phyloP scores from a whole-genome alignment of 2,329 filamentous ascomycete species.

The Colletotrichum truncatum region DNA sequence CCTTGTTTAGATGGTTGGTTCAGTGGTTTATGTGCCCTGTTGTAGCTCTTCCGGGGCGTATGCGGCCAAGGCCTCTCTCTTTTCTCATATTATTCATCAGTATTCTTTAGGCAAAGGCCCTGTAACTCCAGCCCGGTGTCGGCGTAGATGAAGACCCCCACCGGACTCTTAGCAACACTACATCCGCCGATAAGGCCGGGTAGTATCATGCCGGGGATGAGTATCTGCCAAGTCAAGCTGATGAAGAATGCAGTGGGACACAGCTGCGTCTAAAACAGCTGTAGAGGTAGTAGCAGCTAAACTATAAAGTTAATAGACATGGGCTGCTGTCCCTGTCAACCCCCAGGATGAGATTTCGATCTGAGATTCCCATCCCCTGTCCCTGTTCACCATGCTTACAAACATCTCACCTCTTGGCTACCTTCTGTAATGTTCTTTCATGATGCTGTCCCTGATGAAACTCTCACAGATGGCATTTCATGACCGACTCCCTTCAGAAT shows the following conservation, averaged over 20 bases:
- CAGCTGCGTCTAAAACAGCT: no score
- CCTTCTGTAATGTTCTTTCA: no score
- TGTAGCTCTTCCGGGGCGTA: neutral
- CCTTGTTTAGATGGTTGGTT: neutral
- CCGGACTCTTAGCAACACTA: neutral
- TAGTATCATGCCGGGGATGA: no score
- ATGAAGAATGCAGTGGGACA: rapidly evolving
- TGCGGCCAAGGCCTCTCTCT: neutral
- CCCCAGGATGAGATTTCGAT: neutral
- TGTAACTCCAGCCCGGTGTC: slow-evolving; percentile 20
- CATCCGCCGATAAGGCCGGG: slow-evolving; percentile 1
- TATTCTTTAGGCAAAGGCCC: neutral
- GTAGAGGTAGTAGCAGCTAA: no score
- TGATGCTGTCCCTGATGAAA: no score
- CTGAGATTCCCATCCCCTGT: neutral
- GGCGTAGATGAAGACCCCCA: neutral
- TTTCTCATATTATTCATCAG: neutral
- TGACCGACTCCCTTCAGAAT: neutral
- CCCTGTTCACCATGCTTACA: neutral
- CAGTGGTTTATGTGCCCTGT: neutral
- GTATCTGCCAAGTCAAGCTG: no score
- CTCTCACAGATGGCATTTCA: no score
- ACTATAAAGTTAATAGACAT: no score
- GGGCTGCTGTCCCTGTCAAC: neutral
- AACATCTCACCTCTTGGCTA: neutral